Evolutionary conservation across 768 basidiomycete genomes (phyloP).

Genomic region (Tylopilus sp.): DNA sequence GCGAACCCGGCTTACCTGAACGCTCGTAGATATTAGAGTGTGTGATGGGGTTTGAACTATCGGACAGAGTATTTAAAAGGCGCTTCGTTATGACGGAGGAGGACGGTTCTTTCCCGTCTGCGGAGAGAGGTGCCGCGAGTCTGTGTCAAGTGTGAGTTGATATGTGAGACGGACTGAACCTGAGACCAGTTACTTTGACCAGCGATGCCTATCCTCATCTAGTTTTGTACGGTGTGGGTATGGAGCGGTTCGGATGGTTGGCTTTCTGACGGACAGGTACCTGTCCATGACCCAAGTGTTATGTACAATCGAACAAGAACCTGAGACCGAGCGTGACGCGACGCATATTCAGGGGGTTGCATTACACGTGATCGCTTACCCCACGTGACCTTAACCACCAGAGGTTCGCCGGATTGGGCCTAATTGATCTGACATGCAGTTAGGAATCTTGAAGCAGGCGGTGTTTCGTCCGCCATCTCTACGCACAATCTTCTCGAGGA

Average conservation of each 20-base stretch:
- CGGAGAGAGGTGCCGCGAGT: constrained; percentile 31
- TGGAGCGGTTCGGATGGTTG: constrained; percentile 2
- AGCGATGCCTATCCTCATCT: constrained; percentile 16
- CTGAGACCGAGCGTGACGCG: not conserved
- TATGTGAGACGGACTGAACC: not conserved
- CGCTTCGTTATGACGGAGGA: constrained; percentile 51
- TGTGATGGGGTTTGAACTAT: constrained; percentile 75
- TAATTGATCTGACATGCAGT: not conserved
- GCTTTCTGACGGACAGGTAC: constrained; percentile 25
- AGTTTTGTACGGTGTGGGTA: constrained; percentile 12
- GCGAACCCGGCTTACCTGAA: constrained; percentile 46
- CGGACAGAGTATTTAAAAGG: constrained; percentile 56
- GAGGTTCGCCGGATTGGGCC: not conserved
- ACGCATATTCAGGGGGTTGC: constrained; percentile 7
- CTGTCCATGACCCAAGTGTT: constrained; percentile 21
- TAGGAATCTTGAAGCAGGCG: constrained; percentile 6
- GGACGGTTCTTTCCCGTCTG: constrained; percentile 36
- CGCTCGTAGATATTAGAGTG: constrained; percentile 62
- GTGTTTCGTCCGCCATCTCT: constrained; percentile 6
- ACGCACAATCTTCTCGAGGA: constrained; percentile 20
- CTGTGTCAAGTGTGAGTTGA: constrained; percentile 7
- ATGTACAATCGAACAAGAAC: not conserved
- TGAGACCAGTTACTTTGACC: constrained; percentile 12
- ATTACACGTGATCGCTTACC: constrained; percentile 9
- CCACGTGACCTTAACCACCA: not conserved